These are phyloP conservation scores for Starmerella roubikii DNA, from an alignment of 805 yeast genomes.

Conservation along the genomic window DNA sequence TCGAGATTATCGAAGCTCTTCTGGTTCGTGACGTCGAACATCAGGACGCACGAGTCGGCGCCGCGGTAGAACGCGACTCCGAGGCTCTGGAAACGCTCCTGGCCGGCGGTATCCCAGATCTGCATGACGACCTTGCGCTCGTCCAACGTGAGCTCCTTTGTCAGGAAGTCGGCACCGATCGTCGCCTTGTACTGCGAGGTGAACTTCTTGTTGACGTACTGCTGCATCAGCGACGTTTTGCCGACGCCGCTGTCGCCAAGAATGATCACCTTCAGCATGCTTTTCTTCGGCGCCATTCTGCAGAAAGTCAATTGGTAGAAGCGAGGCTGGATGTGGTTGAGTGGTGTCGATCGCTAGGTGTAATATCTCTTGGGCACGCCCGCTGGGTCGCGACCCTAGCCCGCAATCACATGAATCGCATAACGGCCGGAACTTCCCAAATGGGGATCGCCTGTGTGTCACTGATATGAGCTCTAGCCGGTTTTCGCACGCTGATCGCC, in stretches of 20 bases:
- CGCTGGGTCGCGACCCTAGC: too few species aligned
- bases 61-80: constrained; percentile 97
- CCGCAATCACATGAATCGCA: too few species aligned
- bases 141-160: constrained; percentile 79
- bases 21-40: constrained; percentile 89
- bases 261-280: constrained; percentile 60
- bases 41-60: constrained; percentile 93
- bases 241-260: constrained; percentile 97
- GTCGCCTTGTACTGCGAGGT: constrained; percentile 95
- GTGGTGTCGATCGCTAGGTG: too few species aligned
- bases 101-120: constrained; percentile 99
- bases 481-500: too few species aligned
- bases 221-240: constrained; percentile 93
- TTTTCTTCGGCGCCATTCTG: constrained; percentile 25
- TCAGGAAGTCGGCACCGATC: constrained; percentile 91
- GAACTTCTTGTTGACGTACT: constrained; percentile 88
- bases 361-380: too few species aligned
- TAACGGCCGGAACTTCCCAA: too few species aligned
- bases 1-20: constrained; percentile 82
- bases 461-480: too few species aligned
- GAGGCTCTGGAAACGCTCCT: constrained; percentile 88
- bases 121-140: constrained; percentile 63
- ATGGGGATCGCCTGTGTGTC: too few species aligned
- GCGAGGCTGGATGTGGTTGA: too few species aligned
- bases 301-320: background rate